phyloP scores from a whole-genome alignment of 2,329 filamentous ascomycete species.

The Stagonosporopsis tanaceti region DNA sequence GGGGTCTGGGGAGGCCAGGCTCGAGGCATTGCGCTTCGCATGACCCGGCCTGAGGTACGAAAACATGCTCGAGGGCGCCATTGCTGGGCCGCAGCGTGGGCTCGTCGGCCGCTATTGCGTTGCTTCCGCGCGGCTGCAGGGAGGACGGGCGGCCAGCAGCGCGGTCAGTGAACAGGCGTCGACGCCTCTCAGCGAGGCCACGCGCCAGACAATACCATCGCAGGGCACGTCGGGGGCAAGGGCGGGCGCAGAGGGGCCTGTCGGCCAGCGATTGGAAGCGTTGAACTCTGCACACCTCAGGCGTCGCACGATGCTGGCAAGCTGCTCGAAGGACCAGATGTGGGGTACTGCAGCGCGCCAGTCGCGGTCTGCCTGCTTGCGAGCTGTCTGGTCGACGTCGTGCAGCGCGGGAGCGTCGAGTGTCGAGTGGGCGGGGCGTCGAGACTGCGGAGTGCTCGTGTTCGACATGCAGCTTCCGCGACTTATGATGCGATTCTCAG shows the following conservation, averaged over 20 bases:
- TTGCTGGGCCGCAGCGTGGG: constrained; percentile 26
- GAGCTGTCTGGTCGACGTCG: neutral
- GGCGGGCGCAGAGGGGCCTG: constrained; percentile 6
- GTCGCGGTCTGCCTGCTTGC: neutral
- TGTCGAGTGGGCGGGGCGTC: too few species aligned
- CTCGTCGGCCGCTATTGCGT: constrained; percentile 29
- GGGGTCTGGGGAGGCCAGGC: constrained; percentile 44
- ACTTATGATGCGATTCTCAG: constrained; percentile 18
- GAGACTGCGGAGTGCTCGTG: constrained; percentile 3
- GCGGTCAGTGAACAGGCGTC: constrained; percentile 8
- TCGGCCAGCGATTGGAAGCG: constrained; percentile 11
- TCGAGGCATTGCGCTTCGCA: constrained; percentile 50
- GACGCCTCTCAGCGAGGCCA: constrained; percentile 48
- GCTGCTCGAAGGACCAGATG: constrained; percentile 9
- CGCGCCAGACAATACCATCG: constrained; percentile 38
- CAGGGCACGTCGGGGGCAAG: constrained; percentile 5
- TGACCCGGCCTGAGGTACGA: constrained; percentile 51
- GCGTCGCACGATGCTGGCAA: constrained; percentile 21
- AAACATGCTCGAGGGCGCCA: constrained; percentile 53
- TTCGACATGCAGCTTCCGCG: constrained; percentile 10
- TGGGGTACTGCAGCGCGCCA: constrained; percentile 12
- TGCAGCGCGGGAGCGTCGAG: constrained; percentile 5
- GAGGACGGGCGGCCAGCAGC: constrained; percentile 11
- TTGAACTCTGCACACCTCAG: constrained; percentile 15
- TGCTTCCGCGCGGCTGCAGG: constrained; percentile 20